Conservation (phyloP, 495 filamentous ascomycete genomes). For the Xeromyces bisporus region DNA sequence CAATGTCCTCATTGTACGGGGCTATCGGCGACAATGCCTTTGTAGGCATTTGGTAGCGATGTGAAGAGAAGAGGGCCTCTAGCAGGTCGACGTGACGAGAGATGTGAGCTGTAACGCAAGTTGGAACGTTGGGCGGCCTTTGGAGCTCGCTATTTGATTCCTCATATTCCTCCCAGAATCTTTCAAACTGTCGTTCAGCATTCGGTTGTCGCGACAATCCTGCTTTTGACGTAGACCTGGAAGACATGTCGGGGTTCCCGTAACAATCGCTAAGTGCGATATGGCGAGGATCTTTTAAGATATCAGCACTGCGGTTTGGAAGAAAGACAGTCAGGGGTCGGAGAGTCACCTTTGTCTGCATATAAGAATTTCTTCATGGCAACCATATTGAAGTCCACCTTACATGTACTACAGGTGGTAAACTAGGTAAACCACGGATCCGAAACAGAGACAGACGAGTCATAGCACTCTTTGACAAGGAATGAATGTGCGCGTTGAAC, state of each 20-base stretch:
- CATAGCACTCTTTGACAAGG: slow-evolving; percentile 1
- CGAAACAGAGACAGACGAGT: not conserved
- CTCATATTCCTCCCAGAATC: slow-evolving; percentile 27
- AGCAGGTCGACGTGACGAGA: slow-evolving; percentile 26
- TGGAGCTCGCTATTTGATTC: slow-evolving; percentile 21
- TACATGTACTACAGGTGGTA: slow-evolving; percentile 2
- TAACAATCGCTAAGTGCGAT: no score
- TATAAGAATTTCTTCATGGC: slow-evolving; percentile 22
- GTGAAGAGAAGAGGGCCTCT: slow-evolving; percentile 19
- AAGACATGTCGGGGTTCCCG: not conserved
- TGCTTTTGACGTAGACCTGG: not conserved
- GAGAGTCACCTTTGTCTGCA: slow-evolving; percentile 10
- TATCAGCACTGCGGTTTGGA: no score
- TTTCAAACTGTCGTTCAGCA: slow-evolving; percentile 19
- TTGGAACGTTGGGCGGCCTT: slow-evolving; percentile 9
- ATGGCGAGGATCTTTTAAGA: no score
- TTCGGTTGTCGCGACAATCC: slow-evolving; percentile 8
- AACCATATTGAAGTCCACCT: slow-evolving; percentile 15
- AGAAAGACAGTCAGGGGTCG: no score
- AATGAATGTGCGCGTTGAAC: no score
- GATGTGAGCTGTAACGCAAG: slow-evolving; percentile 3
- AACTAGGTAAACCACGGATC: not conserved
- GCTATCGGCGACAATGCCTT: slow-evolving; percentile 15
- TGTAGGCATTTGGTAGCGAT: slow-evolving; percentile 13
- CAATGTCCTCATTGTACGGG: slow-evolving; percentile 32